These are phyloP conservation scores for Yamadazyma ubonensis DNA, from an alignment of 805 yeast species.

Conservation along the genomic window DNA sequence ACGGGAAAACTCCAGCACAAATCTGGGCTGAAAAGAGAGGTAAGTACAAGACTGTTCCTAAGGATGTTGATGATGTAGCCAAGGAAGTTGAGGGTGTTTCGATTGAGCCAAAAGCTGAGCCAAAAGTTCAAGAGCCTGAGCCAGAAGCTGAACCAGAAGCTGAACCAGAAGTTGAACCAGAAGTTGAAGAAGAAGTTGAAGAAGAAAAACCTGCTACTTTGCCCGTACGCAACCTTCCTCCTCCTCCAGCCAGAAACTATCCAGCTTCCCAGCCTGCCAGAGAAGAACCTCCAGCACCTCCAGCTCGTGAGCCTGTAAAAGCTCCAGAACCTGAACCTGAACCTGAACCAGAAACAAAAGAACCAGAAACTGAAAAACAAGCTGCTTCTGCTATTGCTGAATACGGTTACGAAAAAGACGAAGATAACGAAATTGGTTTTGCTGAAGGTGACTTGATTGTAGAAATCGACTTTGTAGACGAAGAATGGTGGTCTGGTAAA, in stretches of 20 bases:
- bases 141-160: slow-evolving; percentile 5
- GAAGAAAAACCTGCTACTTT: background rate
- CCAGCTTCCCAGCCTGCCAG: too few relatives aligned
- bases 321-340: slow-evolving; percentile 10
- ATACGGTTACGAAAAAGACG: slow-evolving; percentile 75
- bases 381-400: slow-evolving; percentile 65
- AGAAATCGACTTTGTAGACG: slow-evolving; percentile 69
- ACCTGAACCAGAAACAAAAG: slow-evolving; percentile 7
- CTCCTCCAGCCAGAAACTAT: slow-evolving; percentile 19
- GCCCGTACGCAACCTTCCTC: slow-evolving; percentile 16
- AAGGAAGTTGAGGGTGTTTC: slow-evolving; percentile 18
- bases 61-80: slow-evolving; percentile 24
- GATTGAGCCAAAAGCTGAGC: slow-evolving; percentile 13
- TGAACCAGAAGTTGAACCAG: slow-evolving; percentile 11
- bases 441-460: slow-evolving; percentile 64
- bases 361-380: slow-evolving; percentile 14
- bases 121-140: background rate
- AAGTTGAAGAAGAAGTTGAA: slow-evolving; percentile 9
- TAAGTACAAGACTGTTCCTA: slow-evolving; percentile 47
- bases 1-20: slow-evolving; percentile 92
- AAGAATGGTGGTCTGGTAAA: slow-evolving; percentile 66
- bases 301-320: too few relatives aligned
- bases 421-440: slow-evolving; percentile 71
- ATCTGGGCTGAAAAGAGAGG: slow-evolving; percentile 92
- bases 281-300: too few relatives aligned